These are phyloP conservation scores for Kentomonas sorsogonicus DNA, from an alignment of 208 protist species.

Conservation along the genomic window DNA sequence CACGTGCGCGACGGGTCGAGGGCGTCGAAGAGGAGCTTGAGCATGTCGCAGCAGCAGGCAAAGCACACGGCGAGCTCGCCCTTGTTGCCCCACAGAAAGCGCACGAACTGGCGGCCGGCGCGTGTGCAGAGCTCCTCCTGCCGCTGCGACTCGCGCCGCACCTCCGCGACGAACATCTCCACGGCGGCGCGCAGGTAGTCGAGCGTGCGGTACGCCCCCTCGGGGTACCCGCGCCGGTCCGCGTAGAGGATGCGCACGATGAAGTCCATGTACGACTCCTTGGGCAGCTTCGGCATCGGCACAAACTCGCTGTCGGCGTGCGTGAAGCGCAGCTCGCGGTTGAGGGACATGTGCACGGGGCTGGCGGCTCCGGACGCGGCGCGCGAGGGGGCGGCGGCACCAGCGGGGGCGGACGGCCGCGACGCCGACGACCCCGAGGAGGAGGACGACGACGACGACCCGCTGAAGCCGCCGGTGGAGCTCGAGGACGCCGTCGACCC, in stretches of 20 bases:
- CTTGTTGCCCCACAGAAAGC: slow-evolving; percentile 82
- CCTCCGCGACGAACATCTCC: slow-evolving; percentile 72
- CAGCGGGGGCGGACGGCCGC: not conserved
- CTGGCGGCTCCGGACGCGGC: slow-evolving; percentile 4
- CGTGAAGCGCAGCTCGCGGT: slow-evolving; percentile 62
- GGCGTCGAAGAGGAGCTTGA: slow-evolving; percentile 72
- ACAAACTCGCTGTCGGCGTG: slow-evolving; percentile 70
- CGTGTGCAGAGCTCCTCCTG: slow-evolving; percentile 39
- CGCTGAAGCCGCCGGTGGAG: not conserved
- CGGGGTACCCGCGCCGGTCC: slow-evolving; percentile 55
- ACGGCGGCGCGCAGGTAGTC: slow-evolving; percentile 75
- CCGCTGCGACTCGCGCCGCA: slow-evolving; percentile 53
- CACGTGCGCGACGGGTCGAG: slow-evolving; percentile 45
- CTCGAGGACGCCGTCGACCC: slow-evolving; percentile 4
- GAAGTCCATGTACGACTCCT: slow-evolving; percentile 18
- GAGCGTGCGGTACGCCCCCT: slow-evolving; percentile 58
- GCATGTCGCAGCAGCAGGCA: slow-evolving; percentile 79
- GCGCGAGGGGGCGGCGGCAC: slow-evolving; percentile 1
- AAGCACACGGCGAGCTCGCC: slow-evolving; percentile 81
- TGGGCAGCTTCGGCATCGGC: slow-evolving; percentile 27
- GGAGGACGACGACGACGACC: slow-evolving; percentile 4
- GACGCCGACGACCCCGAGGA: not conserved
- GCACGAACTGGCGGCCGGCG: slow-evolving; percentile 22
- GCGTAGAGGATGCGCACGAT: slow-evolving; percentile 32
- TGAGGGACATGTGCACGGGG: slow-evolving; percentile 30